Base-by-base conservation (phyloP, 768 basidiomycete genomes). In the Hemileccinum rubropunctum region DNA sequence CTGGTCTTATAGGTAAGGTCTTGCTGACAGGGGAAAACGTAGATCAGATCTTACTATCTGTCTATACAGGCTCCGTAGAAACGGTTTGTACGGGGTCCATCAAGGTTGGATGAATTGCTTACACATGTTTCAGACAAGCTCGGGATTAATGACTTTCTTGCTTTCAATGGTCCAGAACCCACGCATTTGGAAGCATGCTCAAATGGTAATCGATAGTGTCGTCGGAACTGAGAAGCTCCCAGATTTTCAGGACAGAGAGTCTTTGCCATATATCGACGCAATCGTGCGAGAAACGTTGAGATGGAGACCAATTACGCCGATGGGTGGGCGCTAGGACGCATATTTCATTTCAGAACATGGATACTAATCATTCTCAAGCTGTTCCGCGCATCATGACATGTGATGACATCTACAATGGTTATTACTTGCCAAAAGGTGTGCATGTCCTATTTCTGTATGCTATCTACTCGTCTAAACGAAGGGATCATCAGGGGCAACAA, bases 161-260 rank as follows among this genome's bases (percentile, higher is more conserved):
- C 50, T 55, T 3, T 42, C 50, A 4, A 55, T 55, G 54, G 38
- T 55, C 2, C 8, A 52, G 45, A 34, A 52, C n/a, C 54, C 54
- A 15, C 46, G n/a, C 1, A 14, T 52, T 5, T 55, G 51, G 54
- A 51, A 47, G 38, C 36, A 47, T 2, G 52, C 52, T 35, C 52
- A 53, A 17, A 26, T 40, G 15, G 49, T 33, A 21, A 54, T 54
- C 6, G 53, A 54, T 6, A 15, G 23, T 15, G 41, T 47, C 3
- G 18, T 54, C 4, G 49, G 49, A 2, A 43, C 10, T 3, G 27
- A 47, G 12, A 41, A 32, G 7, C 49, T 54, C 6, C 53, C 49
- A 4, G 41, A 51, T 7, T 47, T 33, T 18, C 44, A 39, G 3
- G 49, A 54, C 15, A 54, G 45, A 21, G 18, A 15, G 4, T 42